Percentiles rank a stretch among this genome's conserved stretches.
Evolutionary conservation across 1,139 yeast genomes (phyloP).

Genomic region (Hyphopichia fennica): DNA sequence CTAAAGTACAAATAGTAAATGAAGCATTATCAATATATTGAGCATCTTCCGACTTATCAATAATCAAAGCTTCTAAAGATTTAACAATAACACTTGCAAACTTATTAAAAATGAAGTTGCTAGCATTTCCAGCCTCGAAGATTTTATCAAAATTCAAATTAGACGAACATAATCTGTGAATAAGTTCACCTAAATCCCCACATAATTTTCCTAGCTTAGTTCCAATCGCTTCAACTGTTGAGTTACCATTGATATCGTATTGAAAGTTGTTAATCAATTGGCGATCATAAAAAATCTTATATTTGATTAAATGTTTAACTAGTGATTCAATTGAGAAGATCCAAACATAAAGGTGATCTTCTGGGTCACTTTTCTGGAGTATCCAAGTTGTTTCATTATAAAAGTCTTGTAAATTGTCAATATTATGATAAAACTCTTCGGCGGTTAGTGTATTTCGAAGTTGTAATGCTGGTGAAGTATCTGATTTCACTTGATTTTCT

Average conservation of each 20-base stretch:
- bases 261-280: slow-evolving; percentile 1
- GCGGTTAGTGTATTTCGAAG: background rate
- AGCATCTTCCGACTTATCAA: slow-evolving; percentile 15
- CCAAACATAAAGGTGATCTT: slow-evolving; percentile 21
- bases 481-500: background rate
- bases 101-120: slow-evolving; percentile 6
- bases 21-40: slow-evolving; percentile 9
- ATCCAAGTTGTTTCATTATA: slow-evolving; percentile 15
- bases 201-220: slow-evolving; percentile 11
- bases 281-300: slow-evolving; percentile 9
- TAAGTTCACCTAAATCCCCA: slow-evolving; percentile 11
- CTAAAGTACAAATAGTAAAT: slow-evolving; percentile 10
- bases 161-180: background rate
- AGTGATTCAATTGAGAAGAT: slow-evolving; percentile 14
- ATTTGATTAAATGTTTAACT: slow-evolving; percentile 10
- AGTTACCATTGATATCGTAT: slow-evolving; percentile 1
- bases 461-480: background rate
- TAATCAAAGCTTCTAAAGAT: slow-evolving; percentile 14
- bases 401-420: slow-evolving; percentile 20
- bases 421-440: slow-evolving; percentile 8
- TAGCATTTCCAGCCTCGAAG: background rate
- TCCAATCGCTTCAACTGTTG: slow-evolving; percentile 6
- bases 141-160: slow-evolving; percentile 1
- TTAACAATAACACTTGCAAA: slow-evolving; percentile 10
- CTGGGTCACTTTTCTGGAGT: slow-evolving; percentile 12